phyloP scores from a whole-genome alignment of 1,284 basidiomycete species.

The Flammula alnicola region DNA sequence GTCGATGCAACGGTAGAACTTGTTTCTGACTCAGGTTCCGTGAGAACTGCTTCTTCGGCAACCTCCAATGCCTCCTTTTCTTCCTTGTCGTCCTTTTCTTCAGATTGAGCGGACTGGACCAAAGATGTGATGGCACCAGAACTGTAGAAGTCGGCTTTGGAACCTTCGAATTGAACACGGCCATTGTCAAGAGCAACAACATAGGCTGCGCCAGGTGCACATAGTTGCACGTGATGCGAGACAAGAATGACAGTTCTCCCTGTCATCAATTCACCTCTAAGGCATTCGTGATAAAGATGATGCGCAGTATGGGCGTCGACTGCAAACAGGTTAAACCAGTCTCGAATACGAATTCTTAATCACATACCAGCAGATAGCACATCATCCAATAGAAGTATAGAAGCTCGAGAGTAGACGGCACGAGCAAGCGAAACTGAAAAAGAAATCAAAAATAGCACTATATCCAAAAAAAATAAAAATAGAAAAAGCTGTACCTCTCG shows the following conservation, averaged over 20 bases:
- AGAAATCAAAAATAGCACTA: not conserved
- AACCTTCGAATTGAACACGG: conserved; percentile 77
- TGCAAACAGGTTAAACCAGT: conserved; percentile 21
- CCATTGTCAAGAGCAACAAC: conserved; percentile 89
- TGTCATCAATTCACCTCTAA: conserved; percentile 83
- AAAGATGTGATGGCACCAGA: conserved; percentile 72
- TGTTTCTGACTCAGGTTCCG: conserved; percentile 49
- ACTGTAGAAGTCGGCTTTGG: conserved; percentile 65
- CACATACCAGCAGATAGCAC: conserved; percentile 72
- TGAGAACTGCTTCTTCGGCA: conserved; percentile 27
- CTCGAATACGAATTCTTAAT: not conserved
- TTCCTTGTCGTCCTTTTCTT: conserved; percentile 38
- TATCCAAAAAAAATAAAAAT: not conserved
- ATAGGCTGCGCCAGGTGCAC: conserved; percentile 69
- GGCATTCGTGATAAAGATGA: conserved; percentile 81
- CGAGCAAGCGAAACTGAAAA: conserved; percentile 82
- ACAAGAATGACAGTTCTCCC: conserved; percentile 86
- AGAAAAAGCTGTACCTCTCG: conserved; percentile 60
- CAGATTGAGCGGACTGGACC: conserved; percentile 59
- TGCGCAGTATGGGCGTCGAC: conserved; percentile 91
- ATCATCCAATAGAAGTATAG: conserved; percentile 87
- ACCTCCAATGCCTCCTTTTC: conserved; percentile 39
- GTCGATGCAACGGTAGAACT: conserved; percentile 50
- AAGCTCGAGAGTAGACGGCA: conserved; percentile 92
- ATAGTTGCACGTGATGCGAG: conserved; percentile 88